Evolutionary conservation across 2,329 filamentous ascomycete genomes (phyloP), one percentile per base, ranked within the genome.

Genomic region (Stagonosporopsis rhizophila): DNA sequence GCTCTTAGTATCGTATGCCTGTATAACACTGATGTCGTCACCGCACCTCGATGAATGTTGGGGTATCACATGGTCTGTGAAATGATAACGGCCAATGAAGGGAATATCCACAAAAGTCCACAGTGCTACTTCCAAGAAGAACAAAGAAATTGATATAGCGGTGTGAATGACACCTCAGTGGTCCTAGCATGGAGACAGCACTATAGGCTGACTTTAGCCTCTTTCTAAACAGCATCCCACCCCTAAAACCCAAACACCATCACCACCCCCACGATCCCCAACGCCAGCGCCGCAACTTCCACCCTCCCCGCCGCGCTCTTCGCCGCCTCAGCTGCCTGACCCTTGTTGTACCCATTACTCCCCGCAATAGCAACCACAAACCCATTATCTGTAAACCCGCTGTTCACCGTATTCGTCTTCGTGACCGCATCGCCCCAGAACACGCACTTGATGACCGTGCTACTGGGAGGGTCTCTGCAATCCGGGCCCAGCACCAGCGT

Each of bases 401-500:
- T 39, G 20, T 65, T 64, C 3, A 56, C 58, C 2, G 60, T 55
- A 46, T 59, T 58, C 11, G 38, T 32, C 32, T 56, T 51, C 6
- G 47, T 56, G 5, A 65, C 56, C 17, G 45, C 38, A n/a, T 56
- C 52, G 14, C 59, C 59, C 64, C 59, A 66, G 17, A 68, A 59
- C 6, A 46, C 65, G 44, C 68, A 72, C 40, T 65, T 66, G 55
- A 70, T 69, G 5, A 52, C 34, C 0, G 63, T 66, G 6, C 64
- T 68, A 11, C 59, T 59, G 4, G 56, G 39, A 2, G 68, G 58
- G 44, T 66, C 55, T 6, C 41, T 47, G 38, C 68, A 72, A 6
- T 44, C 48, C 0, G 44, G 22, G 0, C 58, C 65, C 19, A 61
- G 17, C 4, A 54, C 40, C 12, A 59, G 34, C 6, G 47, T 62